Evolutionary conservation across 441 rosid species (phyloP), one percentile per base, ranked within the genome.

Genomic region (Jatropha multifida): DNA sequence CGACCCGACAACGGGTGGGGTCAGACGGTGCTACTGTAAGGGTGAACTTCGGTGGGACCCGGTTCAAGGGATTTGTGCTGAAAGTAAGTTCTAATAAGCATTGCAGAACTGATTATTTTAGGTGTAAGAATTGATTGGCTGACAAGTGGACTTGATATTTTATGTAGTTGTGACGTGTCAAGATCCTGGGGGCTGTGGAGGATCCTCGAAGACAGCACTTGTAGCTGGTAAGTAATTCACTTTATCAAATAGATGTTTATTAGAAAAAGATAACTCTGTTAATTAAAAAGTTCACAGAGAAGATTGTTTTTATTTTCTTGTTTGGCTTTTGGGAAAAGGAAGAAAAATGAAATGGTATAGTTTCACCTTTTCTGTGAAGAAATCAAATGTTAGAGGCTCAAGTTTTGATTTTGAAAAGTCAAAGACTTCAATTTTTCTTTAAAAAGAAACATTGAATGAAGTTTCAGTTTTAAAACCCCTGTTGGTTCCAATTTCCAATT

Each of bases 11-110:
- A 11, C 0, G 4, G 41, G 41, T 69, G 76, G 81, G 58, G 59
- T 46, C 11, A 76, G 67, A 7, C 78, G 90, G 68, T 89, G 93
- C 51, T 88, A 65, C 15, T 89, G 91, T 48, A 64, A 56, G 0
- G 41, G 70, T 0, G 82, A 76, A n/a, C 74, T 85, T 54, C 8
- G 2, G 37, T 88, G 93, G 93, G 85, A 89, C 44, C 87, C 90
- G 0, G 61, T 81, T 13, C 18, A 65, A n/a, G 93, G 91, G 37
- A 38, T 71, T 12, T 89, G 93, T 58, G 67, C 27, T 38, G 44
- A 70, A 17, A 20, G 88, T 85, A 73, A 76, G 84, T 76, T 2
- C 32, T 0, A 32, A 52, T 12, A 48, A 10, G 38, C 18, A n/a
- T 3, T 20, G 9, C 0, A 7, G n/a, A 56, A 54, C 10, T 71